A percentile compares a stretch with the other conserved stretches of the same genome.
These are phyloP conservation scores for Sporothrix pseudoabietina DNA, from an alignment of 2,329 filamentous ascomycete genomes.

Conservation along the genomic window DNA sequence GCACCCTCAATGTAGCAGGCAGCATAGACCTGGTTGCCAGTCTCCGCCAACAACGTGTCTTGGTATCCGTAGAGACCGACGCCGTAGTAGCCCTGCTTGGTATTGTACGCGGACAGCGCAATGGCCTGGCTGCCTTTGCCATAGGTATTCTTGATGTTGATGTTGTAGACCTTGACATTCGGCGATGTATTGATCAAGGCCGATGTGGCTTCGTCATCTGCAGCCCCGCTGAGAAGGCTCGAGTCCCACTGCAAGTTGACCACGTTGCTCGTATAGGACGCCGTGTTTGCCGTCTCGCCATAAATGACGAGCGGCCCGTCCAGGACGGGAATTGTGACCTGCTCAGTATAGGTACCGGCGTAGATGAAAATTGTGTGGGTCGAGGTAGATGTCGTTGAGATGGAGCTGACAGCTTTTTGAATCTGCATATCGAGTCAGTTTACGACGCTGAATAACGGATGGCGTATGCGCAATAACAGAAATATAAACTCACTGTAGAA, in stretches of 20 bases:
- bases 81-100: conserved; percentile 52
- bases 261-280: conserved; percentile 56
- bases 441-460: background rate
- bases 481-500: background rate
- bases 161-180: conserved; percentile 63
- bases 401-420: conserved; percentile 59
- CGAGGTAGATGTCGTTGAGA: conserved; percentile 53
- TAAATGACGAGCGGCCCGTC: conserved; percentile 52
- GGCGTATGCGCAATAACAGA: no score
- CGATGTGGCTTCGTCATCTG: conserved; percentile 54
- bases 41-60: conserved; percentile 53
- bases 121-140: conserved; percentile 53
- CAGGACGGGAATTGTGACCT: conserved; percentile 56
- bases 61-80: conserved; percentile 52
- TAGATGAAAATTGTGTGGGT: conserved; percentile 65
- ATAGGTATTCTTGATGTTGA: conserved; percentile 54
- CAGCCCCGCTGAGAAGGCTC: conserved; percentile 50
- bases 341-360: conserved; percentile 62
- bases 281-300: conserved; percentile 59
- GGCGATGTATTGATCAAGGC: conserved; percentile 50
- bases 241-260: conserved; percentile 55
- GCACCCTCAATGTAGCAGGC: conserved; percentile 45
- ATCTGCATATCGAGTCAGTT: conserved; percentile 39
- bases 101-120: conserved; percentile 49
- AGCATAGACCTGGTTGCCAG: conserved; percentile 52